Evolutionary conservation across 1,139 yeast genomes (phyloP).

Genomic region (Pichia sp.): DNA sequence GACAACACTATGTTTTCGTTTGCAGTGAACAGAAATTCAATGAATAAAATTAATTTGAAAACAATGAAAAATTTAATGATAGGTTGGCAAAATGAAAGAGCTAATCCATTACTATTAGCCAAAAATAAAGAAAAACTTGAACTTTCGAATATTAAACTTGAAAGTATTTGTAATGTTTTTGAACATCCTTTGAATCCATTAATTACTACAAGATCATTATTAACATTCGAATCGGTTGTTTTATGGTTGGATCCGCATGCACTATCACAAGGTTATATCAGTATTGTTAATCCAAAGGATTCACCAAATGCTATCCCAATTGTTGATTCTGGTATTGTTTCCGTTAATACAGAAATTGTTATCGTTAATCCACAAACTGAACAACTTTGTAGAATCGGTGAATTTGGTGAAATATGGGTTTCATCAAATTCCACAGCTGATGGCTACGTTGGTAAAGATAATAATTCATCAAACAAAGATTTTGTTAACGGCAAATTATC

Average conservation of each 20-base stretch:
- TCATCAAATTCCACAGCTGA: conserved; percentile 73
- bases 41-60: conserved; percentile 59
- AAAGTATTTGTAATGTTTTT: conserved; percentile 72
- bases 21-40: conserved; percentile 41
- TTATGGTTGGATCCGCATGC: conserved; percentile 84
- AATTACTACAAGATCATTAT: conserved; percentile 76
- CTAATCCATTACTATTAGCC: conserved; percentile 37
- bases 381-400: conserved; percentile 78
- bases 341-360: conserved; percentile 88
- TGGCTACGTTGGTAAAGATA: conserved; percentile 42
- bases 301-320: conserved; percentile 61
- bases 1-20: conserved; percentile 81
- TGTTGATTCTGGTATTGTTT: conserved; percentile 95
- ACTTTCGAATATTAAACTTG: conserved; percentile 57
- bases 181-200: conserved; percentile 78
- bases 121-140: conserved; percentile 52
- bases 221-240: conserved; percentile 86
- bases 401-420: conserved; percentile 97
- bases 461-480: conserved; percentile 14
- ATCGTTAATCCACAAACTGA: conserved; percentile 92
- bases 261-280: conserved; percentile 78
- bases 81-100: conserved; percentile 63
- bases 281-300: conserved; percentile 69
- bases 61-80: conserved; percentile 78
- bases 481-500: conserved; percentile 25